These are phyloP conservation scores for Gossypium davidsonii DNA, from an alignment of 441 rosid genomes.

Conservation along the genomic window DNA sequence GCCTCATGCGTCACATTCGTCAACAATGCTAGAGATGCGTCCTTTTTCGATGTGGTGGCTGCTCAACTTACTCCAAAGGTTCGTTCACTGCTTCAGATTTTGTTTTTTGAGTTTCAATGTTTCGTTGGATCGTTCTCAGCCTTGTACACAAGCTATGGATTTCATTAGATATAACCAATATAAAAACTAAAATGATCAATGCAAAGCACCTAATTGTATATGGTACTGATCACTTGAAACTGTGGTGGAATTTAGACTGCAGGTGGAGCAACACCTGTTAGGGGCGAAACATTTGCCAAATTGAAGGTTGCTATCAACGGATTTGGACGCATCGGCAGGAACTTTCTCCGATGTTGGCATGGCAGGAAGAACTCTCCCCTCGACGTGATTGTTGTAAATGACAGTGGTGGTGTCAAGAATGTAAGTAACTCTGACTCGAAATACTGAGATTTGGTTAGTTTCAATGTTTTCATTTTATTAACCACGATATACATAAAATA, in stretches of 20 bases:
- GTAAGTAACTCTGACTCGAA: constrained; percentile 27
- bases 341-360: constrained; percentile 96
- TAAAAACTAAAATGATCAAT: background rate
- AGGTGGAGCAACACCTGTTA: constrained; percentile 36
- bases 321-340: constrained; percentile 92
- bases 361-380: constrained; percentile 90
- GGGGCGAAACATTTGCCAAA: constrained; percentile 72
- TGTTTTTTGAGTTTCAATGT: background rate
- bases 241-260: constrained; percentile 34
- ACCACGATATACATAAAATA: background rate
- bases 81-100: background rate
- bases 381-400: constrained; percentile 84
- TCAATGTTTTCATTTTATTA: background rate
- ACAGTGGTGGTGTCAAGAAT: constrained; percentile 97
- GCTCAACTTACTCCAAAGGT: constrained; percentile 74
- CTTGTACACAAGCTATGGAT: background rate
- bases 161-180: background rate
- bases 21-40: constrained; percentile 37
- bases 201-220: background rate
- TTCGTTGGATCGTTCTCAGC: background rate
- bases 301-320: constrained; percentile 96
- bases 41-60: constrained; percentile 69
- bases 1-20: constrained; percentile 33
- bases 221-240: background rate
- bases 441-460: background rate